Percentiles rank a stretch among this genome's conserved stretches.
These are phyloP conservation scores for Neoboletus brunneissimus DNA, from an alignment of 768 basidiomycete genomes.

Conservation along the genomic window DNA sequence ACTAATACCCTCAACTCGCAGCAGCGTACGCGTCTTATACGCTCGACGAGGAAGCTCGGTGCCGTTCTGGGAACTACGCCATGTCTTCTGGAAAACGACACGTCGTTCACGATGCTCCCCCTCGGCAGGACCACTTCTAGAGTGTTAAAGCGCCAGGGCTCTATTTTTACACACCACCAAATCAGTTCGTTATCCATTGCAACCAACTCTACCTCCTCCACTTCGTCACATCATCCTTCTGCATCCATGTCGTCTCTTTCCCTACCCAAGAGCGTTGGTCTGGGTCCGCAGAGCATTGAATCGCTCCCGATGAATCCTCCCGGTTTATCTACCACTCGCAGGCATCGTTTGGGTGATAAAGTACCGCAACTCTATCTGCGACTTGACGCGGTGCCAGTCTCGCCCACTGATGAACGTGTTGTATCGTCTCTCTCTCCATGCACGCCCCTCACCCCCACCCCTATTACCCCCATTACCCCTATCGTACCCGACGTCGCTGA, in stretches of 20 bases:
- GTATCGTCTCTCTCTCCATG: conserved; percentile 10
- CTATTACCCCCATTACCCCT: conserved; percentile 23
- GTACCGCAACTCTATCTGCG: conserved; percentile 22
- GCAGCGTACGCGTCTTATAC: conserved; percentile 36
- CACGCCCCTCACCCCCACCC: conserved; percentile 15
- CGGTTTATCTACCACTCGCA: conserved; percentile 17
- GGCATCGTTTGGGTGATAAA: conserved; percentile 12
- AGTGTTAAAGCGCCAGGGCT: conserved; percentile 32
- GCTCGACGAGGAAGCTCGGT: conserved; percentile 37
- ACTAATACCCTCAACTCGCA: conserved; percentile 30
- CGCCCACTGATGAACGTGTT: conserved; percentile 10
- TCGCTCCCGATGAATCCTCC: conserved; percentile 12
- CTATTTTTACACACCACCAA: conserved; percentile 27
- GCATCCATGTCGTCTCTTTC: conserved; percentile 19
- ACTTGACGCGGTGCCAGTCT: conserved; percentile 17
- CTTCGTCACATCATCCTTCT: conserved; percentile 11
- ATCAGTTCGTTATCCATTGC: conserved; percentile 21
- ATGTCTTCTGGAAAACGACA: conserved; percentile 29
- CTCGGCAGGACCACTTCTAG: conserved; percentile 18
- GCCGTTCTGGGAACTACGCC: conserved; percentile 38
- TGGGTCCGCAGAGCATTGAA: conserved; percentile 10
- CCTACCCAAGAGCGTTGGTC: conserved; percentile 3
- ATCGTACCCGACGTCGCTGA: conserved; percentile 29
- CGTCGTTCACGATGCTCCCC: conserved; percentile 21
- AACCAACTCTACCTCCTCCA: conserved; percentile 13